phyloP scores from a whole-genome alignment of 192 early-diverging fungal genomes.

The Mycoemilia scoparia region DNA sequence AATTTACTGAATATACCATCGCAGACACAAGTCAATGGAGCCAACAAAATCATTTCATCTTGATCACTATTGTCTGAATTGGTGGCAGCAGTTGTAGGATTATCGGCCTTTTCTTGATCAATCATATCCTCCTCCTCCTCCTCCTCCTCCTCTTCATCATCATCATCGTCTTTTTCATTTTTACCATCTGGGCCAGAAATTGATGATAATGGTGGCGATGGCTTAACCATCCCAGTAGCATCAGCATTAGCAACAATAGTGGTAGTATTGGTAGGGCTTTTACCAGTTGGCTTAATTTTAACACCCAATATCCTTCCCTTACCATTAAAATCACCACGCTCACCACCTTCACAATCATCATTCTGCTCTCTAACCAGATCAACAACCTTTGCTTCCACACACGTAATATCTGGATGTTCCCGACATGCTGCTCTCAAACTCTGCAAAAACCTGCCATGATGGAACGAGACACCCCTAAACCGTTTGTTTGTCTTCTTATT shows the following conservation, averaged over 20 bases:
- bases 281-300: neutral
- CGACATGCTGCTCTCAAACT: constrained; percentile 49
- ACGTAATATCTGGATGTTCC: constrained; percentile 40
- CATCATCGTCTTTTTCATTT: neutral
- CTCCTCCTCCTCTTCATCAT: constrained; percentile 10
- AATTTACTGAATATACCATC: constrained; percentile 96
- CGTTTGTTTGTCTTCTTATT: constrained; percentile 26
- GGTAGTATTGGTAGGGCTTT: constrained; percentile 1
- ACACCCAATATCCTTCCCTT: neutral
- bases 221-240: no score
- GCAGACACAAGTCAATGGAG: constrained; percentile 59
- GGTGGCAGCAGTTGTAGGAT: no score
- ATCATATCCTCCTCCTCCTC: constrained; percentile 3
- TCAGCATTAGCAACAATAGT: neutral
- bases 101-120: no score
- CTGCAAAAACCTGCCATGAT: constrained; percentile 85
- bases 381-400: constrained; percentile 58
- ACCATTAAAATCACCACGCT: constrained; percentile 1
- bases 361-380: constrained; percentile 35
- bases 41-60: constrained; percentile 35
- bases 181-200: neutral
- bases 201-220: neutral
- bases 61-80: constrained; percentile 27
- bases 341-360: no score
- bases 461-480: constrained; percentile 61